These are phyloP conservation scores for Inonotus obliquus DNA, from an alignment of 1,284 basidiomycete genomes.

Conservation along the genomic window DNA sequence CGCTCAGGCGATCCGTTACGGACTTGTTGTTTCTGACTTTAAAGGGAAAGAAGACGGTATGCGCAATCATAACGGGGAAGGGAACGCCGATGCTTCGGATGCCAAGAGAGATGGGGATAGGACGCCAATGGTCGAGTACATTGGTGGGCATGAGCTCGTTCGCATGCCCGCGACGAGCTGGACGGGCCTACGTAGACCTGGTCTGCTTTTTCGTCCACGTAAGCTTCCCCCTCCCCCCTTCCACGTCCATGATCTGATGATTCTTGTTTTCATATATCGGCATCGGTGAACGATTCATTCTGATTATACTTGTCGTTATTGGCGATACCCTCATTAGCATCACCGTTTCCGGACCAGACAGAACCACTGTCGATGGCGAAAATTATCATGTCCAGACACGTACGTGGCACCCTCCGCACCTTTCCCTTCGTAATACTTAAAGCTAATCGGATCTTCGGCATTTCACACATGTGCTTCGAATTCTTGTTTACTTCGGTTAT, in stretches of 20 bases:
- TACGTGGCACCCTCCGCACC: slow-evolving; percentile 21
- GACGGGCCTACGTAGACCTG: slow-evolving; percentile 17
- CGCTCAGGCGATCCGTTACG: slow-evolving; percentile 20
- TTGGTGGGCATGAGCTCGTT: slow-evolving; percentile 26
- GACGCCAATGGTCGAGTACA: slow-evolving; percentile 21
- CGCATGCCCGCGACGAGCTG: slow-evolving; percentile 29
- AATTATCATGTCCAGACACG: slow-evolving; percentile 34
- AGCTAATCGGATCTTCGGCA: not conserved
- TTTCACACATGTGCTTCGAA: not conserved
- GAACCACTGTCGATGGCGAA: slow-evolving; percentile 34
- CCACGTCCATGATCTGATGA: not conserved
- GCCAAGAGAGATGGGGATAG: slow-evolving; percentile 4
- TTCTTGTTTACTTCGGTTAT: not conserved
- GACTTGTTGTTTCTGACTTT: slow-evolving; percentile 21
- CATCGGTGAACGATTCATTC: slow-evolving; percentile 3
- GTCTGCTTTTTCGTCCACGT: slow-evolving; percentile 18
- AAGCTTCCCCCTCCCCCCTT: slow-evolving; percentile 11
- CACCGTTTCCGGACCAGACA: slow-evolving; percentile 26
- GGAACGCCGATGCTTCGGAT: slow-evolving; percentile 18
- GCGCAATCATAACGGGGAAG: slow-evolving; percentile 27
- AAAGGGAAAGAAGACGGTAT: slow-evolving; percentile 6
- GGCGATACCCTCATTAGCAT: slow-evolving; percentile 18
- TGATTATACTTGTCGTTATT: not conserved
- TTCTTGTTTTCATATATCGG: not conserved
- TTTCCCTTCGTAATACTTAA: not conserved